A percentile compares a stretch with the other conserved stretches of the same genome.
phyloP scores from a whole-genome alignment of 2,329 filamentous ascomycete species.

The Alternaria dauci region DNA sequence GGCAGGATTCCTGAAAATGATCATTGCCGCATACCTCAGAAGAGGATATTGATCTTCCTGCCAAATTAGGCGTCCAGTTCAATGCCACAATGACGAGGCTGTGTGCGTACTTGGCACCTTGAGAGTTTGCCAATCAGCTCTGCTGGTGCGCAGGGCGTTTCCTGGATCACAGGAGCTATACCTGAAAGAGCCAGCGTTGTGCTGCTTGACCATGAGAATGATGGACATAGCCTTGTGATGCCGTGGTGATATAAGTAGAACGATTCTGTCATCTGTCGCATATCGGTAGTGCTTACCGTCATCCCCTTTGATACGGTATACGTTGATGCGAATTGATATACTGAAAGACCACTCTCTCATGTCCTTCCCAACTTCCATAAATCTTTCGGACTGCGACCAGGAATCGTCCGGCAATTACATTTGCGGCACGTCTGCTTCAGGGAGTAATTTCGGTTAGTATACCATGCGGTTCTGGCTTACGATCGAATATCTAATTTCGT shows the following conservation, averaged over 20 bases:
- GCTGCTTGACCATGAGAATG: not conserved
- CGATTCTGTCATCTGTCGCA: not conserved
- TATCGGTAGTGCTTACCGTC: not conserved
- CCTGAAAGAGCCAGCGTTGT: not conserved
- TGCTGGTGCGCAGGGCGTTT: not conserved
- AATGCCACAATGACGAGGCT: not conserved
- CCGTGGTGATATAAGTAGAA: conserved; percentile 3
- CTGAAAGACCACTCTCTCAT: not conserved
- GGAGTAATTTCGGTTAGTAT: not conserved
- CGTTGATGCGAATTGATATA: not conserved
- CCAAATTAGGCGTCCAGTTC: conserved; percentile 1
- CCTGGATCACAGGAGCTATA: not conserved
- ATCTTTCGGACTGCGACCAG: not conserved
- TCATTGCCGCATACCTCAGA: not conserved
- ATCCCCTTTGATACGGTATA: not conserved
- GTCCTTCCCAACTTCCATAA: conserved; percentile 3
- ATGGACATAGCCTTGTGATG: not conserved
- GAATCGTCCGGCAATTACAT: not conserved
- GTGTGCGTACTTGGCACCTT: conserved; percentile 3
- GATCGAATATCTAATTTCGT: not conserved
- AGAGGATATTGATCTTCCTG: conserved; percentile 2
- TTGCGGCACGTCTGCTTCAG: not conserved
- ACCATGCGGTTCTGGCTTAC: not conserved
- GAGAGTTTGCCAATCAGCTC: not conserved
- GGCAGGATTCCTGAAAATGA: not conserved